Base-by-base conservation (phyloP, 106 monocot genomes). In the Apostasia ramifera region DNA sequence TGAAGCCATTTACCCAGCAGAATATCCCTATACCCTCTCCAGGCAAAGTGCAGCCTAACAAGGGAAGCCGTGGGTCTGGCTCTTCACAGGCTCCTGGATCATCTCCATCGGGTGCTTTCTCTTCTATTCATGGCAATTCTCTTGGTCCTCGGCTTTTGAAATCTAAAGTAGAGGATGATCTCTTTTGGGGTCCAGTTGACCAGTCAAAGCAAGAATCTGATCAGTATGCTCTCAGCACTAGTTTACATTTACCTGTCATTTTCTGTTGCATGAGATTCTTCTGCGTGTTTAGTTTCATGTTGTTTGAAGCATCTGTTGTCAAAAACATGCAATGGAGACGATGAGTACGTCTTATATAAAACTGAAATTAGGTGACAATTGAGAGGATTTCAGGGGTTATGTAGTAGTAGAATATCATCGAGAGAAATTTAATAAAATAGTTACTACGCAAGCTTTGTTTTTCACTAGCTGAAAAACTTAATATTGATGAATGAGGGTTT, bases 131-230 rank as follows among this genome's bases (percentile, higher is more conserved):
- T 56, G 73, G 44, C 5, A 75, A 53, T 63, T 53, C 76, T 15
- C 56, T 74, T 70, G 5, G 71, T 67, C 73, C 83, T 47, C 56
- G 53, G 58, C 77, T 59, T 10, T 62, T 78, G 45, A 92, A 87
- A 76, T 49, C 82, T 38, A 83, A 73, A 78, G 41, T 60, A 11
- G 97, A 98, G 62, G 91, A 91, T 78, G 97, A 98, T 79, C 81
- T 92, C 39, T 98, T 98, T 55, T 92, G 97, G 97, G 97, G 89
- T 10, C 89, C 92, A 69, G 54, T 76, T 48, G 87, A 92, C 72
- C 84, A 86, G 55, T 43, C 80, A 87, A 78, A 84, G n/a, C 62
- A 63, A 63, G 38, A 63, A 78, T 45, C 86, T 81, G 61, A 52
- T 55, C 38, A 87, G 89, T 70, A 77, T 75, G 97, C 85, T 86